These are phyloP conservation scores for Sanguinoderma infundibulare DNA, from an alignment of 1,284 basidiomycete genomes.

Conservation along the genomic window DNA sequence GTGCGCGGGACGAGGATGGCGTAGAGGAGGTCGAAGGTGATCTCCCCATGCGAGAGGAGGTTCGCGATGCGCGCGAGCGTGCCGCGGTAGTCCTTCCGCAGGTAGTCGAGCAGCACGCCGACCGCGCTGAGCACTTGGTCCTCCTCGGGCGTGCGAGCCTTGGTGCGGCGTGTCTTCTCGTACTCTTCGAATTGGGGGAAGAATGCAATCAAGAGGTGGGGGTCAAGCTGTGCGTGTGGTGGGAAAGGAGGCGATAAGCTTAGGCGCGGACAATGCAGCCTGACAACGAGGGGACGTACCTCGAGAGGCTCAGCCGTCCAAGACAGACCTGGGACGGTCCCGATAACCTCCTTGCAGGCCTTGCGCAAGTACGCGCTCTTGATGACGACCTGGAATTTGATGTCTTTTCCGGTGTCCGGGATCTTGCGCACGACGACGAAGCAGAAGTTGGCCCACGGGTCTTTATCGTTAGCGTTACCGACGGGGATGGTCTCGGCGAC, in stretches of 20 bases:
- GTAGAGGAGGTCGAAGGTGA: conserved; percentile 57
- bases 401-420: conserved; percentile 40
- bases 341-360: conserved; percentile 57
- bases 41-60: conserved; percentile 54
- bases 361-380: conserved; percentile 60
- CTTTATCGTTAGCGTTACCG: conserved; percentile 40
- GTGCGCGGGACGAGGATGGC: conserved; percentile 20
- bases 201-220: conserved; percentile 56
- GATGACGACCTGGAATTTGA: conserved; percentile 53
- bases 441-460: conserved; percentile 47
- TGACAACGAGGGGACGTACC: conserved; percentile 34
- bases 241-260: not conserved
- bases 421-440: conserved; percentile 28
- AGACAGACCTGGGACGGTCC: conserved; percentile 55
- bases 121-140: conserved; percentile 45
- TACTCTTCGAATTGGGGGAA: conserved; percentile 51
- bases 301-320: conserved; percentile 59
- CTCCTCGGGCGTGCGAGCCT: conserved; percentile 44
- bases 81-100: conserved; percentile 52
- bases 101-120: conserved; percentile 38
- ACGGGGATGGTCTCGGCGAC: conserved; percentile 44
- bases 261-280: not conserved
- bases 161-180: conserved; percentile 41
- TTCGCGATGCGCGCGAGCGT: conserved; percentile 49
- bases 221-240: conserved; percentile 45